Percentiles rank a stretch among this genome's conserved stretches.
Evolutionary conservation across 2,329 filamentous ascomycete genomes (phyloP).

Genomic region (Tolypocladium amazonense): DNA sequence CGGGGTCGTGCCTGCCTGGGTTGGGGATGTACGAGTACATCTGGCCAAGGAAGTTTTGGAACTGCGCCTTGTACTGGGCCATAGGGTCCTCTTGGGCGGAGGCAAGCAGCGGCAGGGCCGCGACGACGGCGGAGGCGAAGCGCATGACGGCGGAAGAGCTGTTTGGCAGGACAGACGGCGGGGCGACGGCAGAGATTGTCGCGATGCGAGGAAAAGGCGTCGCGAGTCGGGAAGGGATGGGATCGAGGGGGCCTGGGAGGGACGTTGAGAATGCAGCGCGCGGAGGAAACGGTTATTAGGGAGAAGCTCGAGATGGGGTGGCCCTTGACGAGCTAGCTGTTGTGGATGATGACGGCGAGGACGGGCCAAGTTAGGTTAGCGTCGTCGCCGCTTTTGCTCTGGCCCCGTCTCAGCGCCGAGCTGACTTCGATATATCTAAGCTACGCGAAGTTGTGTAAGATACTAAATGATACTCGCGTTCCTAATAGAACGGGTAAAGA

Average conservation of each 20-base stretch:
- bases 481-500: no score
- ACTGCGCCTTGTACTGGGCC: slow-evolving; percentile 50
- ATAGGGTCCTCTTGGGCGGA: slow-evolving; percentile 41
- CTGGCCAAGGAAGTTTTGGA: slow-evolving; percentile 54
- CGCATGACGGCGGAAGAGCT: slow-evolving; percentile 36
- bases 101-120: slow-evolving; percentile 45
- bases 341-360: neutral
- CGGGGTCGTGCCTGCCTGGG: slow-evolving; percentile 29
- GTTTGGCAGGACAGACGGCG: no score
- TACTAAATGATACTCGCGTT: no score
- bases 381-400: no score
- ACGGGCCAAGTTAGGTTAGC: neutral
- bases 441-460: no score
- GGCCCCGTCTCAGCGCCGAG: no score
- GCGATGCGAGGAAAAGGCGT: neutral
- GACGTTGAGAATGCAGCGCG: neutral
- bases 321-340: neutral
- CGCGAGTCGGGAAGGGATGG: neutral
- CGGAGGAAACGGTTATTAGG: neutral
- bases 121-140: slow-evolving; percentile 36
- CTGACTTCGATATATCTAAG: no score
- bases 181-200: neutral
- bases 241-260: neutral
- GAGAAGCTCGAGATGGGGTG: neutral
- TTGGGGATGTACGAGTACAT: slow-evolving; percentile 41